Evolutionary conservation across 306 rosid species (phyloP), one percentile per base, ranked within the genome.

Genomic region (Cucumis melo): DNA sequence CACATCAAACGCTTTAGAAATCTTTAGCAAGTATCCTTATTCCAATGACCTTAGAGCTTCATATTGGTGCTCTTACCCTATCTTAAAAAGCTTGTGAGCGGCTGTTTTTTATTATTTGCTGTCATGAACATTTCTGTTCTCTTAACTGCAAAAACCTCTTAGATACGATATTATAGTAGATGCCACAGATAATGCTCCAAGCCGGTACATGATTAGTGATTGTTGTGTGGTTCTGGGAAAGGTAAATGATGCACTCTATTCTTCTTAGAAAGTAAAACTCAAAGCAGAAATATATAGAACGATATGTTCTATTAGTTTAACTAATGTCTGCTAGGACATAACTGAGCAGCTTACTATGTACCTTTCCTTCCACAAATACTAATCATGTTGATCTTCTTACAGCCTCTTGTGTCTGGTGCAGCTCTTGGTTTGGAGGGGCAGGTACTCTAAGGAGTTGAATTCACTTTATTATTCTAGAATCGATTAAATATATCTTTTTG

Each of bases 381-480:
- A 23, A 61, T 41, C 48, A 1, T 87, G 21, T 86, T 65, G 53
- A 36, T 58, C 54, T 41, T 85, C 61, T 39, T 85, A 88, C 93
- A 94, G 99, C 97, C 99, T 83, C 97, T 94, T 73, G 99, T 94
- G 62, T 94, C 97, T 63, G 99, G 99, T 82, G 99, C 97, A 58
- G 99, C 99, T 0, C 64, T 94, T 59, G 99, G 99, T 84, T 77
- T 94, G 86, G 99, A 94, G 88, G 99, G 99, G 80, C 99, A 94
- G 99, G 99, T 94, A 87, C 7, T 74, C 71, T 10, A 1, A 60
- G 70, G 74, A 44, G 75, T 65, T 54, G 72, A 59, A 34, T 57
- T 72, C 55, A 72, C 44, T 67, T 20, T 54, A 48, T 80, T 76
- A 10, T 57, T 58, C 73, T n/a, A 13, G 59, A 21, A 20, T 70